These are phyloP conservation scores for Suhomyces xylopsoci DNA, from an alignment of 805 yeast species.

Conservation along the genomic window DNA sequence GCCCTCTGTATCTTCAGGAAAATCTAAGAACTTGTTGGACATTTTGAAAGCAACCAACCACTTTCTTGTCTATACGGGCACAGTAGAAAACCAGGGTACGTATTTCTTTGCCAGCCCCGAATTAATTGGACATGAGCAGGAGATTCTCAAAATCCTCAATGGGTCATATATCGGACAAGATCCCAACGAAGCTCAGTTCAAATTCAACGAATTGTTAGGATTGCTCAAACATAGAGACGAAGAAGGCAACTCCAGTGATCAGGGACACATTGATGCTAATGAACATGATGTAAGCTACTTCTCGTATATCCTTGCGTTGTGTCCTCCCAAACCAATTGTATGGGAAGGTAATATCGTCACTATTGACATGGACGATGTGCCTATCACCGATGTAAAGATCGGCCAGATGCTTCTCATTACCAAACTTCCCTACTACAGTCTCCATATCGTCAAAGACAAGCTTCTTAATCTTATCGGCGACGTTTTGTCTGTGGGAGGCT, in stretches of 20 bases:
- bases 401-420: conserved; percentile 68
- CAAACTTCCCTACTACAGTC: conserved; percentile 59
- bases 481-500: conserved; percentile 38
- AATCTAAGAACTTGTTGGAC: conserved; percentile 51
- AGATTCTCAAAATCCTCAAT: conserved; percentile 35
- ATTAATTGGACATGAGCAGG: conserved; percentile 39
- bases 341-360: conserved; percentile 84
- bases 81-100: conserved; percentile 68
- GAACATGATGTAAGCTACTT: conserved; percentile 33
- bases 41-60: conserved; percentile 65
- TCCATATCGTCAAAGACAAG: conserved; percentile 53
- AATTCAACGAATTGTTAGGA: conserved; percentile 26
- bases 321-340: conserved; percentile 79
- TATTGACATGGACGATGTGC: conserved; percentile 45
- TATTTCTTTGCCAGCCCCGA: conserved; percentile 76
- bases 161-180: conserved; percentile 41
- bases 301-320: conserved; percentile 69
- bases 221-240: conserved; percentile 5
- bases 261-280: conserved; percentile 1
- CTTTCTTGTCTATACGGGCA: conserved; percentile 71
- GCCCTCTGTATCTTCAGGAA: conserved; percentile 38
- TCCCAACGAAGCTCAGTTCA: conserved; percentile 21
- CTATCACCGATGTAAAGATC: conserved; percentile 55
- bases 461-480: conserved; percentile 60
- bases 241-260: background rate